Conservation (phyloP, 768 basidiomycete species). For the Thelephora aurantiotincta region DNA sequence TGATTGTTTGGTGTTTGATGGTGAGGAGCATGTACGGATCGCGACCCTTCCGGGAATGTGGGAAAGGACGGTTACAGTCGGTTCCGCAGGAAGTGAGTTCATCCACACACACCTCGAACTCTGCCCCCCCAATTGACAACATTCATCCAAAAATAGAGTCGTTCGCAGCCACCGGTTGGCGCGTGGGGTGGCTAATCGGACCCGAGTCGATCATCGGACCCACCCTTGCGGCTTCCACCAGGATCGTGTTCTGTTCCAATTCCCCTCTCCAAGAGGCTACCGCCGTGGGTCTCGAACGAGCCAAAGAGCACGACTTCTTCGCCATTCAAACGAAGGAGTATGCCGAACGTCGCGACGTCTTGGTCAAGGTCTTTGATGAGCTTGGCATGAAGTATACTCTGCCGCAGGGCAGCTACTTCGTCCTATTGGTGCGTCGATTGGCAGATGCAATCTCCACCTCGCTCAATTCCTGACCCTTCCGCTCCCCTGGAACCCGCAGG, state of each 20-base stretch:
- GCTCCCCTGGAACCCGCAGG: slow-evolving; percentile 25
- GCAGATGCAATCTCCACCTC: not conserved
- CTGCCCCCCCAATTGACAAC: not conserved
- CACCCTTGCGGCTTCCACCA: slow-evolving; percentile 79
- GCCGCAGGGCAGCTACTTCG: slow-evolving; percentile 87
- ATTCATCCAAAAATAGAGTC: slow-evolving; percentile 40
- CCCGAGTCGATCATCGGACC: slow-evolving; percentile 72
- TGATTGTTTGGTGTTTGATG: slow-evolving; percentile 84
- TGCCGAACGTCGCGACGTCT: slow-evolving; percentile 58
- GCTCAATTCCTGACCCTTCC: slow-evolving; percentile 1
- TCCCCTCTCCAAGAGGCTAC: slow-evolving; percentile 92
- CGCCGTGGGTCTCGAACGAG: slow-evolving; percentile 80
- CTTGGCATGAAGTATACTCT: slow-evolving; percentile 75
- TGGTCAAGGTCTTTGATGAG: slow-evolving; percentile 67
- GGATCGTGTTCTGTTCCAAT: slow-evolving; percentile 92
- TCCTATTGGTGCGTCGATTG: slow-evolving; percentile 51
- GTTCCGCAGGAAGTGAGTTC: slow-evolving; percentile 78
- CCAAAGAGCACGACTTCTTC: slow-evolving; percentile 59
- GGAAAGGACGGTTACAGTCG: slow-evolving; percentile 93
- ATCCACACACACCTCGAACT: slow-evolving; percentile 12
- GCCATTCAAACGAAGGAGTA: slow-evolving; percentile 67
- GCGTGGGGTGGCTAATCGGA: slow-evolving; percentile 92
- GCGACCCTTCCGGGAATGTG: slow-evolving; percentile 96
- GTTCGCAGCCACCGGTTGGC: slow-evolving; percentile 96
- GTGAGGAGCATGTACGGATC: slow-evolving; percentile 80